Evolutionary conservation across 495 filamentous ascomycete species (phyloP).

Genomic region (Hyphodiscus hymeniophilus): DNA sequence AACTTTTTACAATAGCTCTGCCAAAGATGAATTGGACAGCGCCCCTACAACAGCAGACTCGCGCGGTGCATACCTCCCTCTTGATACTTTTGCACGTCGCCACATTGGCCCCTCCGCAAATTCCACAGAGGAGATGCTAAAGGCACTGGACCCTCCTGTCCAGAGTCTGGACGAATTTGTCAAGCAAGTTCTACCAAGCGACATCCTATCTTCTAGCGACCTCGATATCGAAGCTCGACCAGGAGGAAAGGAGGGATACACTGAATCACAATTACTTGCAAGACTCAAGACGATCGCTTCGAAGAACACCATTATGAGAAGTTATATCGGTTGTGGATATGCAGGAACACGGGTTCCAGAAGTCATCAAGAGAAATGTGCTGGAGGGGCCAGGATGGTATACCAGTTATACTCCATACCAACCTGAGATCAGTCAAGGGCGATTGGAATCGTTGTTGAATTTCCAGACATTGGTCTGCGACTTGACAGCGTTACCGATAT

Average conservation of each 20-base stretch:
- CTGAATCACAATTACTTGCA: slow-evolving; percentile 62
- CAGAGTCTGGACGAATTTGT: slow-evolving; percentile 80
- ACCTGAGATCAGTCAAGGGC: slow-evolving; percentile 94
- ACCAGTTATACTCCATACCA: slow-evolving; percentile 99
- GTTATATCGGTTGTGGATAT: slow-evolving; percentile 85
- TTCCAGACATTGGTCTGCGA: slow-evolving; percentile 94
- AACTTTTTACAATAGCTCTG: slow-evolving; percentile 21
- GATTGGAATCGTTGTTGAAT: slow-evolving; percentile 88
- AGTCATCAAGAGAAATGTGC: slow-evolving; percentile 89
- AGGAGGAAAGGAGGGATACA: slow-evolving; percentile 44
- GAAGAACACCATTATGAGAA: slow-evolving; percentile 52
- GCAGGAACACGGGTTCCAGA: slow-evolving; percentile 77
- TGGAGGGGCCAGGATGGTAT: slow-evolving; percentile 96
- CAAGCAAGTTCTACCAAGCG: slow-evolving; percentile 70
- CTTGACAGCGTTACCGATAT: slow-evolving; percentile 78
- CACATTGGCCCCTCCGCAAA: slow-evolving; percentile 85
- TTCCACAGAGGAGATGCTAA: slow-evolving; percentile 72
- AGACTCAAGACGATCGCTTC: slow-evolving; percentile 54
- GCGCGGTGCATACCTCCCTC: slow-evolving; percentile 20
- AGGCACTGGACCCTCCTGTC: slow-evolving; percentile 66
- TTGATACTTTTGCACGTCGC: slow-evolving; percentile 67
- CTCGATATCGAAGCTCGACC: slow-evolving; percentile 37
- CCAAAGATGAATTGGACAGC: slow-evolving; percentile 16
- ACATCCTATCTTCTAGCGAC: slow-evolving; percentile 67
- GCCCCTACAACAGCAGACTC: neutral